A percentile compares a stretch with the other conserved stretches of the same genome.
phyloP scores from a whole-genome alignment of 306 rosid species.

The Castanea sativa region DNA sequence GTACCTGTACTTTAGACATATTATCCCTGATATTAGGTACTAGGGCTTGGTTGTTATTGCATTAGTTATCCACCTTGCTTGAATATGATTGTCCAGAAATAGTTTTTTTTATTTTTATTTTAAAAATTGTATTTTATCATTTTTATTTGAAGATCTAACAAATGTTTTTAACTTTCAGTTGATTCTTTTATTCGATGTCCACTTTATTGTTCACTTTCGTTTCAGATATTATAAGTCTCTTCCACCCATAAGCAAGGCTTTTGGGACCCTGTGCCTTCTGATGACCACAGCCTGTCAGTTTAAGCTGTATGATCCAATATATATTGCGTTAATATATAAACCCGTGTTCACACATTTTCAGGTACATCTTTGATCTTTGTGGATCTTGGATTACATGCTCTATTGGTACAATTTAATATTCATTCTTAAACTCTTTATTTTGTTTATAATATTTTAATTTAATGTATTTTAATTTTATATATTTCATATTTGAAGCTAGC shows the following conservation, averaged over 20 bases:
- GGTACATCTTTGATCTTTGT: slow-evolving; percentile 39
- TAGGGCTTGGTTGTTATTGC: no score
- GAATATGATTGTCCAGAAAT: not conserved
- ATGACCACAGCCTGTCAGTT: slow-evolving; percentile 58
- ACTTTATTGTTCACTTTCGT: slow-evolving; percentile 10
- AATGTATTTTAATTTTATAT: not conserved
- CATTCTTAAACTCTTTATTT: not conserved
- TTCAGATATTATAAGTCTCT: slow-evolving; percentile 80
- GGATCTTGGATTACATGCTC: not conserved
- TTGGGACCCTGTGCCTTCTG: slow-evolving; percentile 74
- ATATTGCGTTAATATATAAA: slow-evolving; percentile 44
- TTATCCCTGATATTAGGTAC: not conserved
- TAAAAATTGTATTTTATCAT: not conserved
- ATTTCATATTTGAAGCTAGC: not conserved
- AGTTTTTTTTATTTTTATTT: not conserved
- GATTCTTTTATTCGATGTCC: not conserved
- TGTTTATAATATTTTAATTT: not conserved
- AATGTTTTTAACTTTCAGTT: not conserved
- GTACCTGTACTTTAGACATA: not conserved
- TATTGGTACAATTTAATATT: slow-evolving; percentile 3
- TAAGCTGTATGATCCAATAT: slow-evolving; percentile 32
- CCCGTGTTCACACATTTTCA: slow-evolving; percentile 53
- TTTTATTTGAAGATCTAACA: not conserved
- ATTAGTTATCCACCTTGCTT: not conserved
- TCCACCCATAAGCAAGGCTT: slow-evolving; percentile 91